Evolutionary conservation across 2,329 filamentous ascomycete species (phyloP).

Genomic region (Stemphylium beticola): DNA sequence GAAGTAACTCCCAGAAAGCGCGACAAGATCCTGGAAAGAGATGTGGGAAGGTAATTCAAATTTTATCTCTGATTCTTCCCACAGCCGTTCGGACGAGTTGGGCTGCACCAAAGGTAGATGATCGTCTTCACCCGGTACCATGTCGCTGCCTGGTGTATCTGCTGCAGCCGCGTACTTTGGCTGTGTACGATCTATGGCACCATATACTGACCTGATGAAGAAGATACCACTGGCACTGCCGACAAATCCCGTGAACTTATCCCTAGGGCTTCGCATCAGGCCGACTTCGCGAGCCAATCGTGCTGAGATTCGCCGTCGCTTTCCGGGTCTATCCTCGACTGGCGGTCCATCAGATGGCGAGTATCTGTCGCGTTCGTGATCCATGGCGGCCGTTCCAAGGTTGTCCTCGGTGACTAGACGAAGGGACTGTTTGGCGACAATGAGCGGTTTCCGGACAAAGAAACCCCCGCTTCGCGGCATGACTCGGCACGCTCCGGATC

Average conservation of each 20-base stretch:
- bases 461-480: background rate
- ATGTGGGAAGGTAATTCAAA: conserved; percentile 18
- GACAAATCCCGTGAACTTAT: conserved; percentile 60
- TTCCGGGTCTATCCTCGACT: conserved; percentile 12
- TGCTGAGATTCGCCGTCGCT: conserved; percentile 22
- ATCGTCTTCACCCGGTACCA: conserved; percentile 66
- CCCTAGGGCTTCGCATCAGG: conserved; percentile 59
- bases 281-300: conserved; percentile 51
- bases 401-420: background rate
- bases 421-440: background rate
- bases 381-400: conserved; percentile 4
- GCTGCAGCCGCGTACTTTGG: conserved; percentile 17
- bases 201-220: conserved; percentile 63
- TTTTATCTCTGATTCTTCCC: conserved; percentile 43
- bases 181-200: conserved; percentile 51
- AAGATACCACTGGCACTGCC: conserved; percentile 66
- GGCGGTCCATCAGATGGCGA: background rate
- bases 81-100: conserved; percentile 26
- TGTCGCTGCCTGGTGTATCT: conserved; percentile 42
- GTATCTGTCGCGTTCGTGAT: conserved; percentile 10
- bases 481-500: background rate
- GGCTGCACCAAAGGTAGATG: conserved; percentile 47
- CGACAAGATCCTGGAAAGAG: conserved; percentile 58
- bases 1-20: conserved; percentile 62
- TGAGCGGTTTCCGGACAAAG: background rate